phyloP scores from a whole-genome alignment of 2,329 filamentous ascomycete genomes.

The Neobulgaria alba region DNA sequence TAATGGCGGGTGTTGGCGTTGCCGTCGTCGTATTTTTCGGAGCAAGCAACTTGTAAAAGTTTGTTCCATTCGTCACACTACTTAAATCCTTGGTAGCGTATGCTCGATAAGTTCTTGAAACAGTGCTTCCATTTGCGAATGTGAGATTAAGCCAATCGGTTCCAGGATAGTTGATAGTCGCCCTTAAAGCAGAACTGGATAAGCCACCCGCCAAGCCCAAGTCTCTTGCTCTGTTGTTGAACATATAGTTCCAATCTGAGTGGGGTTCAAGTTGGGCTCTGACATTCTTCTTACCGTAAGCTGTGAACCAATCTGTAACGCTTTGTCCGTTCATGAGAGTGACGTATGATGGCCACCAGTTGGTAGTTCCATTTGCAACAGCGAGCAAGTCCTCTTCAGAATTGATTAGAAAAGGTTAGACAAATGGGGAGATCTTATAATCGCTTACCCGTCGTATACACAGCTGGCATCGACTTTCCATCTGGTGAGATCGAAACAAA shows the following conservation, averaged over 20 bases:
- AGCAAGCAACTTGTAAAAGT: neutral
- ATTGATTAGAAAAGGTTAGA: no score
- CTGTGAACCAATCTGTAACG: slow-evolving; percentile 31
- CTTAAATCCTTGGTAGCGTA: neutral
- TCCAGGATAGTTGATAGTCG: neutral
- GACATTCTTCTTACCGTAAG: neutral
- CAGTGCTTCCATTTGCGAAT: neutral
- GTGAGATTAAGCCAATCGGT: neutral
- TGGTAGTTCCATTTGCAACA: neutral
- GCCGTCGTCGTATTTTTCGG: neutral
- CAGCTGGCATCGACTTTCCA: slow-evolving; percentile 34
- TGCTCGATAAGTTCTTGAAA: neutral
- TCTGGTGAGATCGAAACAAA: slow-evolving; percentile 52
- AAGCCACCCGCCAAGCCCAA: neutral
- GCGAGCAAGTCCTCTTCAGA: neutral
- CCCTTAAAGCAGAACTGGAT: neutral
- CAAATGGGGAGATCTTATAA: no score
- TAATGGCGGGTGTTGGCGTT: neutral
- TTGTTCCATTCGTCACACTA: neutral
- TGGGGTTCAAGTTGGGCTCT: slow-evolving; percentile 23
- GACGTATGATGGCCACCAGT: slow-evolving; percentile 36
- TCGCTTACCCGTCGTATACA: slow-evolving; percentile 25
- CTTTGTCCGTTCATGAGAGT: slow-evolving; percentile 45
- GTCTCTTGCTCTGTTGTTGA: neutral
- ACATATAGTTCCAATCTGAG: slow-evolving; percentile 30